Evolutionary conservation across 768 basidiomycete genomes (phyloP).

Genomic region (Terana coerulea): DNA sequence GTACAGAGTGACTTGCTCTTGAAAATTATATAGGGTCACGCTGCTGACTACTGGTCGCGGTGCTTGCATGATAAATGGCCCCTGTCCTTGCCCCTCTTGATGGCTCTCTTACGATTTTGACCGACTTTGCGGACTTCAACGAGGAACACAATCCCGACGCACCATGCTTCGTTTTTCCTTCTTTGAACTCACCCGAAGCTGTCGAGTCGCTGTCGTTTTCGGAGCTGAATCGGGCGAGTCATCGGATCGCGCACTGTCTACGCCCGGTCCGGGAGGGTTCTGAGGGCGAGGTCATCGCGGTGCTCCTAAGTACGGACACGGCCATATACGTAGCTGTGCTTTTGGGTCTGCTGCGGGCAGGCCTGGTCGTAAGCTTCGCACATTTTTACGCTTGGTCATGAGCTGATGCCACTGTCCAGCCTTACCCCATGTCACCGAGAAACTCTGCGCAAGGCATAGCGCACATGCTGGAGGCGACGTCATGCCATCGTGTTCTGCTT

Average conservation of each 20-base stretch:
- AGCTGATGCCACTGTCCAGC: neutral
- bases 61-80: too few species aligned
- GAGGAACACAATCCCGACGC: slow-evolving; percentile 2
- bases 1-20: too few species aligned
- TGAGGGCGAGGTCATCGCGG: slow-evolving; percentile 1
- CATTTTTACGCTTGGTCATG: neutral
- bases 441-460: slow-evolving; percentile 8
- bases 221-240: slow-evolving; percentile 2
- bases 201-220: neutral
- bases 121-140: slow-evolving; percentile 11
- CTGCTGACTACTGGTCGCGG: too few species aligned
- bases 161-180: slow-evolving; percentile 1
- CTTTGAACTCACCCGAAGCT: neutral
- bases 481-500: slow-evolving; percentile 9
- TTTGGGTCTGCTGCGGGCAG: slow-evolving; percentile 19
- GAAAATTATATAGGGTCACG: too few species aligned
- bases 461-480: slow-evolving; percentile 15
- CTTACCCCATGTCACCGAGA: slow-evolving; percentile 14
- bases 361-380: slow-evolving; percentile 8
- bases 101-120: slow-evolving; percentile 2
- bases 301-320: slow-evolving; percentile 21
- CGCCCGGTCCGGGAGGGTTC: neutral
- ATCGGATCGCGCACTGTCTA: neutral
- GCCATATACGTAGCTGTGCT: slow-evolving; percentile 18
- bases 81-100: slow-evolving; percentile 3